Evolutionary conservation across 2,329 filamentous ascomycete species (phyloP).

Genomic region (Aspergillus pseudonomiae): DNA sequence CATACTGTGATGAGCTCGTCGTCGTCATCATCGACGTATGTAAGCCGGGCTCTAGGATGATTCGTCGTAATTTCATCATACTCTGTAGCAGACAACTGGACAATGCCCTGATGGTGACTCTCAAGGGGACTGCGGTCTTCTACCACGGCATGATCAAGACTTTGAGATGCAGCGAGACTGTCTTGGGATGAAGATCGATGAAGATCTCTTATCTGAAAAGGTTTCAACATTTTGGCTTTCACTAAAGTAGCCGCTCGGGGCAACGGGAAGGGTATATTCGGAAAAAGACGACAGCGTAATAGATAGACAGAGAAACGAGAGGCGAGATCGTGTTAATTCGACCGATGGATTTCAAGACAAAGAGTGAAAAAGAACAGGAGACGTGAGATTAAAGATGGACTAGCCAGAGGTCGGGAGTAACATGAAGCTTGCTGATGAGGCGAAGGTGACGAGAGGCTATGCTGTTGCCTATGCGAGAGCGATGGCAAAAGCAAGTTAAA

Average conservation of each 20-base stretch:
- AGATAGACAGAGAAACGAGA: neutral
- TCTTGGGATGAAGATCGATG: constrained; percentile 25
- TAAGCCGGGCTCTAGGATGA: constrained; percentile 46
- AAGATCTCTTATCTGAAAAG: constrained; percentile 45
- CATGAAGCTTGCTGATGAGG: neutral
- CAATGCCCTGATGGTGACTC: constrained; percentile 31
- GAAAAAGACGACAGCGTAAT: neutral
- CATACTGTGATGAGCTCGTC: constrained; percentile 50
- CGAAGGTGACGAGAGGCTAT: constrained; percentile 2
- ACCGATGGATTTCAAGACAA: neutral
- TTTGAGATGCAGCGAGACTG: neutral
- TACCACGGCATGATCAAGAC: neutral
- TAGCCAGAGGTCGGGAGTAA: neutral
- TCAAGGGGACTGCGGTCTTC: constrained; percentile 2
- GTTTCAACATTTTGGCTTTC: constrained; percentile 39
- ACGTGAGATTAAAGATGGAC: neutral
- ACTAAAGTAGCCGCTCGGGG: constrained; percentile 1
- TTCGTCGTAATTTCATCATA: constrained; percentile 47
- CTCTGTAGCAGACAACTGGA: constrained; percentile 45
- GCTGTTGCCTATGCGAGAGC: constrained; percentile 12
- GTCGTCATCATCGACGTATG: constrained; percentile 51
- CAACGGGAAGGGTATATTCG: neutral
- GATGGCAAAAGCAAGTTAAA: neutral
- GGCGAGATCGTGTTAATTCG: neutral
- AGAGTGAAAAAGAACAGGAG: neutral